A percentile compares a stretch with the other conserved stretches of the same genome.
These are phyloP conservation scores for Calophaca sinica DNA, from an alignment of 306 rosid species.

Conservation along the genomic window DNA sequence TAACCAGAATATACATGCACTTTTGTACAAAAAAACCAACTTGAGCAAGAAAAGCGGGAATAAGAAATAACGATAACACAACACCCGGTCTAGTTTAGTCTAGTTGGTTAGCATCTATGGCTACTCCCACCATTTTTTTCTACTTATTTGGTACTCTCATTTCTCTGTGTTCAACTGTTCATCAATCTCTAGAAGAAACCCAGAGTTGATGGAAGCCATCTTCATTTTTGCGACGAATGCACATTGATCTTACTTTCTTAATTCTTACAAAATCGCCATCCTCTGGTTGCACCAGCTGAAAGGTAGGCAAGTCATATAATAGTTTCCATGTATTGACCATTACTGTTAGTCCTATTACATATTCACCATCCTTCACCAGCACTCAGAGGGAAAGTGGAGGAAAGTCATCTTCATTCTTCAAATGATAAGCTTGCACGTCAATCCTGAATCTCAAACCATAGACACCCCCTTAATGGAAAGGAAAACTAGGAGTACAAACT, in stretches of 20 bases:
- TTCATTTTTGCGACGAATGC: constrained; percentile 52
- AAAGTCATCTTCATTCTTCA: constrained; percentile 67
- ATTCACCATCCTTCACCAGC: constrained; percentile 56
- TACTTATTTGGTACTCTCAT: constrained; percentile 49
- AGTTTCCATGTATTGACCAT: constrained; percentile 58
- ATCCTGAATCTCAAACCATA: constrained; percentile 68
- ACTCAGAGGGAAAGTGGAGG: constrained; percentile 64
- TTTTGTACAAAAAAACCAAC: constrained; percentile 51
- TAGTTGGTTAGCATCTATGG: constrained; percentile 56
- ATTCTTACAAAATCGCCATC: constrained; percentile 57
- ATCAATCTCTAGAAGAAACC: constrained; percentile 47
- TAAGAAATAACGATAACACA: constrained; percentile 36
- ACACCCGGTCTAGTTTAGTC: constrained; percentile 49
- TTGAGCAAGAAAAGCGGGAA: constrained; percentile 44
- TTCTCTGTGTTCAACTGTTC: constrained; percentile 44
- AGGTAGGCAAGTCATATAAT: constrained; percentile 53
- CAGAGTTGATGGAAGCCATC: constrained; percentile 51
- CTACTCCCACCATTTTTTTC: constrained; percentile 53
- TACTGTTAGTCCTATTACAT: constrained; percentile 53
- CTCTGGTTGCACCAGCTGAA: constrained; percentile 54
- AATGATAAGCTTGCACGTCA: constrained; percentile 55
- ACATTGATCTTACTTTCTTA: constrained; percentile 53
- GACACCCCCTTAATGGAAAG: constrained; percentile 52
- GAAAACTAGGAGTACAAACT: constrained; percentile 50
- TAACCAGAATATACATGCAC: constrained; percentile 55